Evolutionary conservation across 208 protist genomes (phyloP).

Genomic region (Leishmania mexicana): DNA sequence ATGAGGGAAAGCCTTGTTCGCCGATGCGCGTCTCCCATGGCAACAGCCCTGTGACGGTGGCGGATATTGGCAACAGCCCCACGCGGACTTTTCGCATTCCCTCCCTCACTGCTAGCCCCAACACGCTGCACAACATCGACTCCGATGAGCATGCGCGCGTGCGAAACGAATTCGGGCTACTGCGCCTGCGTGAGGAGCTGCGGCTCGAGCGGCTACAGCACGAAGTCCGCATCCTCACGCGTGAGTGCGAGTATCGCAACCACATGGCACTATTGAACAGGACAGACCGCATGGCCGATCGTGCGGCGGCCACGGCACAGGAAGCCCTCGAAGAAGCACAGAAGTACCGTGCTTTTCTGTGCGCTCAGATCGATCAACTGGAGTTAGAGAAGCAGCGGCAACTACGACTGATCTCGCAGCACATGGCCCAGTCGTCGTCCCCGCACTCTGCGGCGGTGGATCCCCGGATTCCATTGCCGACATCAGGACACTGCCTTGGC

Average conservation of each 20-base stretch:
- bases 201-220: constrained; percentile 50
- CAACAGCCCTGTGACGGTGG: not conserved
- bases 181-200: constrained; percentile 38
- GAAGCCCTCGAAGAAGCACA: constrained; percentile 45
- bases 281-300: constrained; percentile 30
- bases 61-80: not conserved
- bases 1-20: constrained; percentile 22
- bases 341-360: constrained; percentile 36
- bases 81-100: not conserved
- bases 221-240: constrained; percentile 47
- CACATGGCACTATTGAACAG: constrained; percentile 31
- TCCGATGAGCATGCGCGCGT: constrained; percentile 30
- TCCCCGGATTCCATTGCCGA: constrained; percentile 6
- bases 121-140: constrained; percentile 11
- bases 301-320: constrained; percentile 28
- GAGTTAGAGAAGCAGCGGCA: constrained; percentile 39
- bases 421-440: not conserved
- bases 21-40: constrained; percentile 22
- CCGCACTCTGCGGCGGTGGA: not conserved
- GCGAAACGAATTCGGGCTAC: constrained; percentile 30
- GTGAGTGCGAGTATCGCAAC: constrained; percentile 48
- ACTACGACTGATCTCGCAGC: constrained; percentile 26
- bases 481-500: not conserved
- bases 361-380: constrained; percentile 27
- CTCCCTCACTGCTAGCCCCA: not conserved